Evolutionary conservation across 2,329 filamentous ascomycete genomes (phyloP).

Genomic region (Tolypocladium capitatum): DNA sequence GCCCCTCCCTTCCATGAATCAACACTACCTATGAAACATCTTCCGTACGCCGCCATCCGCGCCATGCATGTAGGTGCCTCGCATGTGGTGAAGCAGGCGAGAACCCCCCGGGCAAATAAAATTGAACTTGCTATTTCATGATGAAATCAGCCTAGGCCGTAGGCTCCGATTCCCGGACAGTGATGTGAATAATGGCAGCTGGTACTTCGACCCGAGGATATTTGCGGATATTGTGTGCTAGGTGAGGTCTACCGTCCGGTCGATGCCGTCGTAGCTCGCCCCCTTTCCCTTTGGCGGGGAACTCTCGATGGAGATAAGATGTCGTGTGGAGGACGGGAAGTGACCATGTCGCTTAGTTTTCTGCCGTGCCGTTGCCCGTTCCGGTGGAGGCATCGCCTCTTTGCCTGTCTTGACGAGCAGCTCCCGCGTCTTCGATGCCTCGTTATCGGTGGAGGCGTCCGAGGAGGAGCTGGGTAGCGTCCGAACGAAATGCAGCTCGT

Average conservation of each 20-base stretch:
- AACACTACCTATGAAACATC: background rate
- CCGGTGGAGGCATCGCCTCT: background rate
- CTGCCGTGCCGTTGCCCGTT: background rate
- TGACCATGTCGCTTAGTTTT: background rate
- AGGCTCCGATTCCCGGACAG: background rate
- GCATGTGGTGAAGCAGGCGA: background rate
- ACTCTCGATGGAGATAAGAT: background rate
- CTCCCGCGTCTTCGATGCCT: background rate
- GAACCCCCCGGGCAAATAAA: no score
- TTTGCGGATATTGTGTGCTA: background rate
- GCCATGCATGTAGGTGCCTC: background rate
- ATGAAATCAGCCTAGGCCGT: background rate
- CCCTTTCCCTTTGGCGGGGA: background rate
- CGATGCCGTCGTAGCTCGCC: constrained; percentile 18
- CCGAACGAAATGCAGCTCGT: background rate
- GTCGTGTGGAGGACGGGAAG: background rate
- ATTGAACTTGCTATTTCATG: no score
- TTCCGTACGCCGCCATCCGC: background rate
- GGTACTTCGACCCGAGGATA: background rate
- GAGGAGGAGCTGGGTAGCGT: constrained; percentile 3
- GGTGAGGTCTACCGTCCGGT: constrained; percentile 10
- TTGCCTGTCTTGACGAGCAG: background rate
- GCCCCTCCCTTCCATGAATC: background rate
- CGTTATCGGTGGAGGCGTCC: background rate
- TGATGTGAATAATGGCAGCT: background rate